These are phyloP conservation scores for Papilionanthe hybrid DNA, from an alignment of 116 monocot species.

Conservation along the genomic window DNA sequence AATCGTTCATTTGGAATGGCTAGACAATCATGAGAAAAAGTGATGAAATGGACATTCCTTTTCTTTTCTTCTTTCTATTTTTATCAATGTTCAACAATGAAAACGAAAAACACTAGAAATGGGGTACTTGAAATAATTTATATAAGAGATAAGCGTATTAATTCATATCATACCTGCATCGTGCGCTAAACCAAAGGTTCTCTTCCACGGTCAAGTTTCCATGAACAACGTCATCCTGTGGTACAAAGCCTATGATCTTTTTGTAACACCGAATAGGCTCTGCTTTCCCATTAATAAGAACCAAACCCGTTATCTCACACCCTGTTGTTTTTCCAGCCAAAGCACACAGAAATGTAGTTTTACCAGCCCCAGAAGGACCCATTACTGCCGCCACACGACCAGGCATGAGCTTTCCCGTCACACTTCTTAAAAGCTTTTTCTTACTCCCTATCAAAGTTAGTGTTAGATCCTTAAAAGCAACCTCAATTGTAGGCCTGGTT, in stretches of 20 bases:
- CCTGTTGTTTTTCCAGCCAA: slow-evolving; percentile 87
- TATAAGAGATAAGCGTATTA: neutral
- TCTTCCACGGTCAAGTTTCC: slow-evolving; percentile 99
- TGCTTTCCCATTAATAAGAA: slow-evolving; percentile 85
- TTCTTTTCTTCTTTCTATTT: neutral
- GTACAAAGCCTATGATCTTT: slow-evolving; percentile 97
- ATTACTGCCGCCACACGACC: slow-evolving; percentile 91
- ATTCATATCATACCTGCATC: slow-evolving; percentile 68
- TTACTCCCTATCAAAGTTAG: slow-evolving; percentile 79
- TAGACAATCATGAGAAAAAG: neutral
- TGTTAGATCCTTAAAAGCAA: slow-evolving; percentile 88
- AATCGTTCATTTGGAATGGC: no score
- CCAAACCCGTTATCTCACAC: slow-evolving; percentile 61
- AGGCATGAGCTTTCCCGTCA: slow-evolving; percentile 88
- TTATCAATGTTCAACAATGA: neutral
- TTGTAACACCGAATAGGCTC: slow-evolving; percentile 85
- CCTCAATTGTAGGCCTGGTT: slow-evolving; percentile 71
- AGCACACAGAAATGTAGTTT: slow-evolving; percentile 94
- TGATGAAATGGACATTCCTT: neutral
- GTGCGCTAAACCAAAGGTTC: slow-evolving; percentile 98
- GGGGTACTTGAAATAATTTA: neutral
- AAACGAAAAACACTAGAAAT: no score
- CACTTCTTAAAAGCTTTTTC: slow-evolving; percentile 70
- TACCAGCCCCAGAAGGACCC: slow-evolving; percentile 99
- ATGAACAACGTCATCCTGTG: slow-evolving; percentile 99